phyloP scores from a whole-genome alignment of 2,329 filamentous ascomycete species.

The Pseudogymnoascus sp. region DNA sequence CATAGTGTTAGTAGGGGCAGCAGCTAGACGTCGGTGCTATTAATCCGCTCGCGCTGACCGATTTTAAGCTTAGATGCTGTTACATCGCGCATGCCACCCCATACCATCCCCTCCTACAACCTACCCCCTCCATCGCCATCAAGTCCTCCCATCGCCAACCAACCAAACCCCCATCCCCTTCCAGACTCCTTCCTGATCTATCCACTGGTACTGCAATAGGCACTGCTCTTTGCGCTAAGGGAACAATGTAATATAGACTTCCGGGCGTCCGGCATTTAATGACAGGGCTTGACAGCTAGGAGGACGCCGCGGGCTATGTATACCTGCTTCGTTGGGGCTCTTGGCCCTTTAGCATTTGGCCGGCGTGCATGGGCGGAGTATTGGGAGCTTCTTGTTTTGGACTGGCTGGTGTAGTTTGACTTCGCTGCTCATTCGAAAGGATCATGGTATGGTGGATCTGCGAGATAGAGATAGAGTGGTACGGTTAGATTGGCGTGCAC shows the following conservation, averaged over 20 bases:
- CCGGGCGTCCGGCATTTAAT: not conserved
- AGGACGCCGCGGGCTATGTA: not conserved
- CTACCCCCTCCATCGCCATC: not conserved
- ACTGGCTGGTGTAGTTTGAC: not conserved
- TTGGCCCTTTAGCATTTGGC: not conserved
- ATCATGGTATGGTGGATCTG: not conserved
- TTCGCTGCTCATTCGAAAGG: not conserved
- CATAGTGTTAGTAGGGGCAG: not conserved
- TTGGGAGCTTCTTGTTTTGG: slow-evolving; percentile 4
- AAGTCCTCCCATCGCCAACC: not conserved
- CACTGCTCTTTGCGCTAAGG: not conserved
- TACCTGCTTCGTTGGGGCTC: slow-evolving; percentile 4
- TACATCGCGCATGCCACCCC: not conserved
- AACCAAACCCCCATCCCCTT: not conserved
- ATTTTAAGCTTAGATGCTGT: not conserved
- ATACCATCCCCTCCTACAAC: not conserved
- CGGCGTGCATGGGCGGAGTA: not conserved
- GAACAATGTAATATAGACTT: slow-evolving; percentile 3
- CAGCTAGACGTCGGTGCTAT: not conserved
- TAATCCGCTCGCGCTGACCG: not conserved
- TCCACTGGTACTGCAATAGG: not conserved
- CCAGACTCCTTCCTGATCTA: not conserved
- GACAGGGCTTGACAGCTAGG: not conserved
- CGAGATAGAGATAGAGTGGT: not conserved
- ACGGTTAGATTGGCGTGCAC: not conserved